Conservation (phyloP, 140 eudicot species). For the Oenanthe javanica region DNA sequence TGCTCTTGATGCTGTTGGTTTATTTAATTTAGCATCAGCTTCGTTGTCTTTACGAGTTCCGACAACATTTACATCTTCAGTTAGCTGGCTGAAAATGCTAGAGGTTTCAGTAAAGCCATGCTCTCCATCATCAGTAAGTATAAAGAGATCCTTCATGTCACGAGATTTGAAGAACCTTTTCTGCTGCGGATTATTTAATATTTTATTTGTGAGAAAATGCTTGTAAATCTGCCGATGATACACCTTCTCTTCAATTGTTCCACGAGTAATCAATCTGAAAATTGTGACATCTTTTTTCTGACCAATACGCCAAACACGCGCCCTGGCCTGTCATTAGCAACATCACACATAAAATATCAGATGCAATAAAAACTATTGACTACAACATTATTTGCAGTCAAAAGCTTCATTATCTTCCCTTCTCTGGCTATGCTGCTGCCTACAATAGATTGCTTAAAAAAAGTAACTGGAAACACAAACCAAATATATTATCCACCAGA, state of each 20-base stretch:
- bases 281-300: constrained; percentile 82
- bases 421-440: too few relatives aligned
- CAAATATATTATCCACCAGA: neutral
- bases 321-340: constrained; percentile 71
- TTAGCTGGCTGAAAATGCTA: constrained; percentile 64
- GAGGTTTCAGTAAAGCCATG: constrained; percentile 75
- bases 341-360: neutral
- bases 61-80: constrained; percentile 62
- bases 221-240: constrained; percentile 95
- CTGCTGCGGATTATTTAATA: constrained; percentile 87
- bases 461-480: neutral
- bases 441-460: neutral
- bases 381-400: neutral
- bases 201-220: constrained; percentile 85
- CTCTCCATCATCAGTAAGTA: constrained; percentile 57
- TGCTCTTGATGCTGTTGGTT: constrained; percentile 8
- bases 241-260: constrained; percentile 94
- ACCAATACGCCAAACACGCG: constrained; percentile 99
- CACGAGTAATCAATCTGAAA: constrained; percentile 89
- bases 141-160: constrained; percentile 89
- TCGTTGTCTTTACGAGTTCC: constrained; percentile 36
- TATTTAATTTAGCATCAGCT: constrained; percentile 15
- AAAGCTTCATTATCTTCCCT: too few relatives aligned
- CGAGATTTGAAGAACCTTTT: constrained; percentile 89
- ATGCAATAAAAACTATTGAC: neutral